Evolutionary conservation across 225 moss, liverwort and hornwort species (phyloP).

Genomic region (Bryoerythrophyllum caledonicum): DNA sequence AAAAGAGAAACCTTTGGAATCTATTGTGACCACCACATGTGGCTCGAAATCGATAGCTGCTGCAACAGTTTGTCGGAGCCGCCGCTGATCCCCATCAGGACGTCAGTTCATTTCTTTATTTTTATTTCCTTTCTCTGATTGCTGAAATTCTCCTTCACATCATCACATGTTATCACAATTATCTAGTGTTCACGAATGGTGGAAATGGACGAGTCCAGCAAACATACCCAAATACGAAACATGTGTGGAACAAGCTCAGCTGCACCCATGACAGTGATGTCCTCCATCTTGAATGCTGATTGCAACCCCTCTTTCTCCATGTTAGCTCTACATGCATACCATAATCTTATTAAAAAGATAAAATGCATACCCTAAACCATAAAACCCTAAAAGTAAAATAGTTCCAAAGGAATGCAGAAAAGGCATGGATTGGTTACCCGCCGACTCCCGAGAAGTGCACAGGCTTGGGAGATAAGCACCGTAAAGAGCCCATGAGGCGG

Average conservation of each 20-base stretch:
- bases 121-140: too few species aligned
- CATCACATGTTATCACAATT: background rate
- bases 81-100: conserved; percentile 50
- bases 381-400: background rate
- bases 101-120: too few species aligned
- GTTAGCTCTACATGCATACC: conserved; percentile 47
- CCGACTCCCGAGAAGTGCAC: conserved; percentile 86
- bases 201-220: conserved; percentile 4
- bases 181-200: conserved; percentile 10
- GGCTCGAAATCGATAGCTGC: conserved; percentile 77
- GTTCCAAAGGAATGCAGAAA: background rate
- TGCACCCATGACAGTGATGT: conserved; percentile 89
- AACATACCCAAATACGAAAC: conserved; percentile 73
- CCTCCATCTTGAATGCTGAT: conserved; percentile 87
- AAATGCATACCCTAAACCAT: background rate
- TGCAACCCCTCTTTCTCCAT: conserved; percentile 84
- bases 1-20: conserved; percentile 93
- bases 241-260: conserved; percentile 89
- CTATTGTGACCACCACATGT: conserved; percentile 82
- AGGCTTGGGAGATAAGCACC: conserved; percentile 60
- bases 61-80: conserved; percentile 72
- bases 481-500: conserved; percentile 84
- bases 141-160: background rate
- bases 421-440: conserved; percentile 53
- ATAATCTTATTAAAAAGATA: conserved; percentile 12